phyloP scores from a whole-genome alignment of 1,284 basidiomycete genomes.

The Tausonia pullulans region DNA sequence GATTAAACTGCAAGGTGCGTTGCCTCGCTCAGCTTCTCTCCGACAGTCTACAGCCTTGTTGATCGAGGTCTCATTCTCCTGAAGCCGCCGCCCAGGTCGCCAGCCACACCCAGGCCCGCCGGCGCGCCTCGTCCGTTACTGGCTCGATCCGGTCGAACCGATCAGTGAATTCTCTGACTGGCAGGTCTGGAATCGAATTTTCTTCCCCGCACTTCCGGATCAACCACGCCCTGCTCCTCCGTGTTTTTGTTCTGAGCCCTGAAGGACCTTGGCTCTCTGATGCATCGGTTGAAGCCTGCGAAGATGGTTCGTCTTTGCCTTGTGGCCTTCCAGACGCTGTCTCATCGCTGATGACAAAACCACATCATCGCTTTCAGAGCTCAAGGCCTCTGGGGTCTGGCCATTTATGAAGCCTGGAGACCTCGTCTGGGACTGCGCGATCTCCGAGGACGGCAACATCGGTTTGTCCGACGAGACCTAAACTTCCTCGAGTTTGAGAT shows the following conservation, averaged over 20 bases:
- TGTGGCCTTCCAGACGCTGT: background rate
- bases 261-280: conserved; percentile 72
- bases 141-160: conserved; percentile 5
- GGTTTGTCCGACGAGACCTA: background rate
- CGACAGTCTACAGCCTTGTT: no score
- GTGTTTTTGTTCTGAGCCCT: conserved; percentile 66
- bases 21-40: no score
- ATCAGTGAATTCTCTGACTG: background rate
- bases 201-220: conserved; percentile 52
- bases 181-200: conserved; percentile 24
- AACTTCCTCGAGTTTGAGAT: no score
- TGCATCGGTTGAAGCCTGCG: conserved; percentile 60
- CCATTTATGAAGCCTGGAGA: conserved; percentile 55
- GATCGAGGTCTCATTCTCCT: background rate
- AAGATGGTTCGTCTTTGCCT: conserved; percentile 38
- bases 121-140: background rate
- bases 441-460: conserved; percentile 66
- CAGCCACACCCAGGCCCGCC: conserved; percentile 46
- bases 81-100: conserved; percentile 42
- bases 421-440: conserved; percentile 68
- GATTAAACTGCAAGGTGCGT: no score
- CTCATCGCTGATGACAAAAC: background rate
- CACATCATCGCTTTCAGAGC: conserved; percentile 30
- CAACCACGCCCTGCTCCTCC: conserved; percentile 56
- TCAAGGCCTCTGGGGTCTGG: conserved; percentile 50